phyloP scores from a whole-genome alignment of 1,284 basidiomycete genomes.

The Leccinum griseonigrum region DNA sequence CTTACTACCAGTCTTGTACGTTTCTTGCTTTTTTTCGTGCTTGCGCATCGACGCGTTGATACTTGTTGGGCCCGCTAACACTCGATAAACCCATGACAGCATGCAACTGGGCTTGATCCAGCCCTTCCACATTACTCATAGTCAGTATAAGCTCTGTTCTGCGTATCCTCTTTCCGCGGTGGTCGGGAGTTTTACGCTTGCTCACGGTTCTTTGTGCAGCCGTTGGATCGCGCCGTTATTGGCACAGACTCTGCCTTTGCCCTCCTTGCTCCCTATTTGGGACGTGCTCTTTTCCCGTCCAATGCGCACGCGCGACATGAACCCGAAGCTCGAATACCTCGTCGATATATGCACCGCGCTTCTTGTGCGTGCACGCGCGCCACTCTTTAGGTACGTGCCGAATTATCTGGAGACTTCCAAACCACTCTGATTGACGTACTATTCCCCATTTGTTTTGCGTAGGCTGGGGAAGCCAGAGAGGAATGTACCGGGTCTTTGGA shows the following conservation, averaged over 20 bases:
- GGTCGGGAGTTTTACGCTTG: background rate
- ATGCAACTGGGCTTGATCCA: constrained; percentile 65
- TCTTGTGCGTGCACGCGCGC: constrained; percentile 54
- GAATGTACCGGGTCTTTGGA: constrained; percentile 54
- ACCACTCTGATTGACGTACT: background rate
- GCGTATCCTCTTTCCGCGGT: background rate
- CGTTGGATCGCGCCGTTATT: constrained; percentile 73
- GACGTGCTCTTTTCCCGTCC: constrained; percentile 65
- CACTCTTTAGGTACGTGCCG: constrained; percentile 51
- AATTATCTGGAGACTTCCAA: background rate
- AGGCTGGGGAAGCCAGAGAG: constrained; percentile 54
- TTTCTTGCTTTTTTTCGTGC: background rate
- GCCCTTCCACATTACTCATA: constrained; percentile 76
- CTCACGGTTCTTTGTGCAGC: constrained; percentile 35
- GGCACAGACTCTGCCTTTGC: constrained; percentile 65
- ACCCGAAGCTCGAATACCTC: constrained; percentile 64
- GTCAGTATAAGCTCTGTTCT: constrained; percentile 42
- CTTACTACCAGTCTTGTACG: constrained; percentile 61
- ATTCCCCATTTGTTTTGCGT: background rate
- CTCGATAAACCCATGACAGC: constrained; percentile 33
- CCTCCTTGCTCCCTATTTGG: constrained; percentile 62
- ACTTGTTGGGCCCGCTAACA: background rate
- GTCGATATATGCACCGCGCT: constrained; percentile 68
- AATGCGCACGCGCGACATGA: constrained; percentile 50
- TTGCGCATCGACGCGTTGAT: background rate